Conservation (phyloP, 805 yeast species). For the Cephaloascus albidus region DNA sequence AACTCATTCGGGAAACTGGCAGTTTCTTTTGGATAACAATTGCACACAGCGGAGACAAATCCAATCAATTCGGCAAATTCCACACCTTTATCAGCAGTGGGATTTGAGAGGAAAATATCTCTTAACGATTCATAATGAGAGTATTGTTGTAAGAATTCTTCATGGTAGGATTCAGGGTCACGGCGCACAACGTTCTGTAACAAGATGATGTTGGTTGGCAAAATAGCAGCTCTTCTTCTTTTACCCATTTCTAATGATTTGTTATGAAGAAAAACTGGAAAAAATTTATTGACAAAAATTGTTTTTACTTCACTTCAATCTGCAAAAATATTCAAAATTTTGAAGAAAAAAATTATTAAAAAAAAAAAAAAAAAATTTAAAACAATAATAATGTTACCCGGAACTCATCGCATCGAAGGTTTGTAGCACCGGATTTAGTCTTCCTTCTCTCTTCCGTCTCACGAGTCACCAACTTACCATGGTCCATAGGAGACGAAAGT, state of each 20-base stretch:
- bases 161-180: constrained; percentile 90
- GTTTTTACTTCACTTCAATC: too few relatives aligned
- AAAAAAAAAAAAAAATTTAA: too few relatives aligned
- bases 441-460: too few relatives aligned
- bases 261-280: too few relatives aligned
- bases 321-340: too few relatives aligned
- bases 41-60: constrained; percentile 85
- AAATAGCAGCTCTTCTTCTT: constrained; percentile 82
- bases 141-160: constrained; percentile 88
- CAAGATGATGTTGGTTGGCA: constrained; percentile 87
- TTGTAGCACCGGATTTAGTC: too few relatives aligned
- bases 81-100: constrained; percentile 48
- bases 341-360: too few relatives aligned
- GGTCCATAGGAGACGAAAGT: too few relatives aligned
- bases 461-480: too few relatives aligned
- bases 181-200: constrained; percentile 88
- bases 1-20: constrained; percentile 76
- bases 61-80: constrained; percentile 81
- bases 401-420: too few relatives aligned
- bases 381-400: too few relatives aligned
- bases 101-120: constrained; percentile 76
- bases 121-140: constrained; percentile 86
- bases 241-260: constrained; percentile 53
- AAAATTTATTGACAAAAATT: too few relatives aligned
- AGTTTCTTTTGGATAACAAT: constrained; percentile 86